Conservation (phyloP, 495 filamentous ascomycete genomes). For the Neurospora cerealis region DNA sequence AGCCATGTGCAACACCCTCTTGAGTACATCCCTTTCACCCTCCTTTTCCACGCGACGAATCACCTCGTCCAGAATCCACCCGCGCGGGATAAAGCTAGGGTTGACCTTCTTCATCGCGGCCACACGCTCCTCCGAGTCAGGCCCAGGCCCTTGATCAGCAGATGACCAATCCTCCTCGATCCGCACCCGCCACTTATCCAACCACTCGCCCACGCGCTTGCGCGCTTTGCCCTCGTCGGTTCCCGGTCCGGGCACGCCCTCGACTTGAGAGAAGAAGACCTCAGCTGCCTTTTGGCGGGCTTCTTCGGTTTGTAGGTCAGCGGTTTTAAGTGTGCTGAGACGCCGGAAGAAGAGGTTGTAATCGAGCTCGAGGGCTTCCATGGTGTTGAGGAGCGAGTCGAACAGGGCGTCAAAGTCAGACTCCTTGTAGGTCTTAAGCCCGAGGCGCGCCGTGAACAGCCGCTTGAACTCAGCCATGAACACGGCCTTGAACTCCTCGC, state of each 20-base stretch:
- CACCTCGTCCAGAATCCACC: conserved; percentile 89
- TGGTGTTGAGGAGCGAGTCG: conserved; percentile 67
- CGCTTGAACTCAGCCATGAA: conserved; percentile 81
- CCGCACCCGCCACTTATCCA: conserved; percentile 58
- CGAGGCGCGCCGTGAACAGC: conserved; percentile 68
- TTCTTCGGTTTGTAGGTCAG: conserved; percentile 50
- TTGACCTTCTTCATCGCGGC: conserved; percentile 73
- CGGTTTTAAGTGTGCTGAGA: conserved; percentile 48
- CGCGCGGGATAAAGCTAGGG: conserved; percentile 79
- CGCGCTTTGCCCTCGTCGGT: conserved; percentile 52
- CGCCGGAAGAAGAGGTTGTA: conserved; percentile 88
- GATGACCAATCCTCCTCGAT: conserved; percentile 70
- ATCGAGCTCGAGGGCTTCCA: conserved; percentile 73
- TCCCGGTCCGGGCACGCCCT: conserved; percentile 45
- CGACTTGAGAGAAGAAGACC: conserved; percentile 57
- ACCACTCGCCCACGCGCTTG: conserved; percentile 60
- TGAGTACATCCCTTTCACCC: conserved; percentile 69
- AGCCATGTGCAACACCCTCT: conserved; percentile 66
- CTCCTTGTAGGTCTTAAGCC: conserved; percentile 53
- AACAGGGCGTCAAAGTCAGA: conserved; percentile 70
- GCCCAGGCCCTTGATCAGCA: too few species aligned
- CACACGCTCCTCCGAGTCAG: conserved; percentile 51
- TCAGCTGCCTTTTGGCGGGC: conserved; percentile 46
- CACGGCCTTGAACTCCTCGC: conserved; percentile 77
- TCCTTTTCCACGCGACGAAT: conserved; percentile 79